A percentile compares a stretch with the other conserved stretches of the same genome.
phyloP scores from a whole-genome alignment of 2,329 filamentous ascomycete species.

The Stagonosporopsis cucurbitacearum region DNA sequence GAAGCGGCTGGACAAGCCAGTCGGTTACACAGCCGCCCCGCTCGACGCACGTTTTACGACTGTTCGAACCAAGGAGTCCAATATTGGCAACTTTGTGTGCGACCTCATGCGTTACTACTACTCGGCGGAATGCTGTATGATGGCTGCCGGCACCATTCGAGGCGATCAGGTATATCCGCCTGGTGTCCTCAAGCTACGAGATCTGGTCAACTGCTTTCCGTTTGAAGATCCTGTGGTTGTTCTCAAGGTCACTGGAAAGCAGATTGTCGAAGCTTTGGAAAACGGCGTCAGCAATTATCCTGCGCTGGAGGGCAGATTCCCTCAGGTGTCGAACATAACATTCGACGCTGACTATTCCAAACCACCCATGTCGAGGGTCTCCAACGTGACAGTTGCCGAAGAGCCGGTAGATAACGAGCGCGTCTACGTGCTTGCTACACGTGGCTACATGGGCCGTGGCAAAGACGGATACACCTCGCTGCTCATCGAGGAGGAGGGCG shows the following conservation, averaged over 20 bases:
- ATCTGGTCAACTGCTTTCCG: conserved; percentile 88
- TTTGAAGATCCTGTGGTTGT: conserved; percentile 91
- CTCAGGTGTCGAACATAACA: conserved; percentile 83
- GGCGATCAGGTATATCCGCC: conserved; percentile 83
- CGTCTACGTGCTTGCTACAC: conserved; percentile 76
- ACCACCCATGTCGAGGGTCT: conserved; percentile 67
- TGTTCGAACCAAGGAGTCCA: conserved; percentile 77
- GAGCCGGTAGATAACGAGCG: conserved; percentile 66
- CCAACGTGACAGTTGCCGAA: conserved; percentile 66
- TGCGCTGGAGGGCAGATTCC: conserved; percentile 81
- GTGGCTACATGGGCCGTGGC: conserved; percentile 87
- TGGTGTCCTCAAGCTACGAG: conserved; percentile 76
- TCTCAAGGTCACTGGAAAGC: conserved; percentile 72
- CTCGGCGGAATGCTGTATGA: conserved; percentile 70
- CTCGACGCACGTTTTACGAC: conserved; percentile 88
- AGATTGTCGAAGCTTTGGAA: conserved; percentile 80
- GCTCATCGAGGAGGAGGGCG: conserved; percentile 77
- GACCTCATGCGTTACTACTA: conserved; percentile 90
- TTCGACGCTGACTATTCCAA: conserved; percentile 74
- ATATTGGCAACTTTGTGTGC: conserved; percentile 88
- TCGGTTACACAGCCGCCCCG: conserved; percentile 79
- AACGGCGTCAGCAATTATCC: conserved; percentile 83
- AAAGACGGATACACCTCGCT: conserved; percentile 84
- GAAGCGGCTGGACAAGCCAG: conserved; percentile 77
- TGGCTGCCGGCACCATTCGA: conserved; percentile 26